Percentiles rank a stretch among this genome's conserved stretches.
phyloP scores from a whole-genome alignment of 108 stramenopile species.

The Epithemia pelagica region DNA sequence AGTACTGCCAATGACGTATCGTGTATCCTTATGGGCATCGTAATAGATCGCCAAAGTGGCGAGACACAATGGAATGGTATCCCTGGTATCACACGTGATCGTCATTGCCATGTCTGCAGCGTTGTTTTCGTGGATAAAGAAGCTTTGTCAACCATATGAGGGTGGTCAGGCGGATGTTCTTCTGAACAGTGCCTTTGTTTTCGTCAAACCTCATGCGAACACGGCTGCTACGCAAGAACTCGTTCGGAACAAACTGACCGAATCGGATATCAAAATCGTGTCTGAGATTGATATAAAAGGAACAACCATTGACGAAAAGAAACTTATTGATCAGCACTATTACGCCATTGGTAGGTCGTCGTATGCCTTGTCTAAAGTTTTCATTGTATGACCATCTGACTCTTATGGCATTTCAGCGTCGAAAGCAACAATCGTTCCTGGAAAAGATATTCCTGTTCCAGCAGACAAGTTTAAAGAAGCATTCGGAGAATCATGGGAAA shows the following conservation, averaged over 20 bases:
- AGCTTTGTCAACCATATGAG: neutral
- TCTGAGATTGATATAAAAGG: conserved; percentile 70
- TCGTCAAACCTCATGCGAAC: conserved; percentile 95
- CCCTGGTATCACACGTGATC: neutral
- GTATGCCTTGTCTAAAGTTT: too few species aligned
- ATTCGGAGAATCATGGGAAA: conserved; percentile 83
- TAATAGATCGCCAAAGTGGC: too few species aligned
- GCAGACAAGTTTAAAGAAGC: conserved; percentile 66
- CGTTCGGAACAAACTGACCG: conserved; percentile 51
- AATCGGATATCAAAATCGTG: conserved; percentile 62
- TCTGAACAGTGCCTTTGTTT: conserved; percentile 84
- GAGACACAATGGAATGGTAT: too few species aligned
- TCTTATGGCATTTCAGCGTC: conserved; percentile 56
- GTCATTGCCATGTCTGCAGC: neutral
- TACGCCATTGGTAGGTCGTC: conserved; percentile 66
- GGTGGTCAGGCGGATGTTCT: conserved; percentile 1
- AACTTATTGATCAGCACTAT: conserved; percentile 92
- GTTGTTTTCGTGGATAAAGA: neutral
- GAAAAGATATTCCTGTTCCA: conserved; percentile 84
- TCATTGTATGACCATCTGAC: too few species aligned
- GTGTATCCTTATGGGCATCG: too few species aligned
- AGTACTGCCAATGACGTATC: too few species aligned
- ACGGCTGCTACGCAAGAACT: conserved; percentile 63
- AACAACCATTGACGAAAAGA: conserved; percentile 77
- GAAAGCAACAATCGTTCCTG: conserved; percentile 85